Base-by-base conservation (phyloP, 2,329 filamentous ascomycete species). In the Aphanoascus verrucosus region DNA sequence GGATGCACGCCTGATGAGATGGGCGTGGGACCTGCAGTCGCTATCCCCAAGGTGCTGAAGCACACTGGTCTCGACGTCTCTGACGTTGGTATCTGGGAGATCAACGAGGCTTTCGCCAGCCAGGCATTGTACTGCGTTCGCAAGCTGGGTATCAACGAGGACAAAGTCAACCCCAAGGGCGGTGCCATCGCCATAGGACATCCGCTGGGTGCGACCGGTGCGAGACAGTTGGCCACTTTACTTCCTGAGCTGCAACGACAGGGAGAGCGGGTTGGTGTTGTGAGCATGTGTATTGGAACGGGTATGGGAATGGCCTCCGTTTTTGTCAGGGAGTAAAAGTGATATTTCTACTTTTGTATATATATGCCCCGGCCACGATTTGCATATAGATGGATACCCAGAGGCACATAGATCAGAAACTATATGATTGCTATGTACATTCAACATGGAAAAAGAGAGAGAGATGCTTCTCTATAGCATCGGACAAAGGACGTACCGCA, bases 121-220 rank as follows among this genome's bases (percentile, higher is more conserved):
- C 81, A 83, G 63, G 78, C 80, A 38, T 63, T 84, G 50, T 79
- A 94, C 71, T 90, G 85, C 62, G 72, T 91, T 44, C 74, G 88
- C 56, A 78, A 81, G 62, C 59, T 75, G 19, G 63, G 80, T 64
- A 60, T 82, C 72, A 77, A 83, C 61, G 71, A 79, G 53, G 80
- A 80, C 6, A 84, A 79, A 70, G 85, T 96, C 15, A 97, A 97
- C 71, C 88, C 88, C 0, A 89, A 94, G 62, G 91, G 91, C 56
- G 90, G 91, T 32, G 91, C 90, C 1, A 95, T 96, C 68, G 90
- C 91, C n/a, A 72, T 96, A 20, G 91, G 91, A 1, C 91, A 96
- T 68, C 90, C 90, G 5, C 77, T 96, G 1, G 90, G 91, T 45
- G 90, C 89, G 32, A 96, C 90, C 4, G 88, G 88, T 34, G 88